Evolutionary conservation across 2,329 filamentous ascomycete species (phyloP).

Genomic region (Xylariaceae sp.): DNA sequence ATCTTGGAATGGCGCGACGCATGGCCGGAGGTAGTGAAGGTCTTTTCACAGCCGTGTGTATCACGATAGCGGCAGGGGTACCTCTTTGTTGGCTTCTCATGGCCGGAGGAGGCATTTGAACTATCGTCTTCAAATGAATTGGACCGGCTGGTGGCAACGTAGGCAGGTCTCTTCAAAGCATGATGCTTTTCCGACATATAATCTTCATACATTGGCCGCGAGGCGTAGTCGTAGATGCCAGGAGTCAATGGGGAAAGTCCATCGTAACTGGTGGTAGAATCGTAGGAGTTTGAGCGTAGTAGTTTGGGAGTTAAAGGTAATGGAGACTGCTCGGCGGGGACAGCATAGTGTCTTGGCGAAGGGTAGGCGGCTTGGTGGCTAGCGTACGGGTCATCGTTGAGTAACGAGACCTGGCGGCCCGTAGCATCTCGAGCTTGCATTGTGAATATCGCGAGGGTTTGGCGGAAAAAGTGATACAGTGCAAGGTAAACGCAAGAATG

Average conservation of each 20-base stretch:
- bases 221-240: conserved; percentile 39
- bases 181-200: conserved; percentile 26
- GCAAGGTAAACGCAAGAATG: no score
- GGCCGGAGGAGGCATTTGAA: conserved; percentile 35
- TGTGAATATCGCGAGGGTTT: no score
- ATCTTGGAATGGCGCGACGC: conserved; percentile 83
- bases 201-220: conserved; percentile 33
- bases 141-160: conserved; percentile 40
- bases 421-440: conserved; percentile 55
- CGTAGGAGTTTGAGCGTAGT: conserved; percentile 57
- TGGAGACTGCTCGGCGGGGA: conserved; percentile 36
- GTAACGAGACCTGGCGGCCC: conserved; percentile 54
- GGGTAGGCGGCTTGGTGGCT: conserved; percentile 31
- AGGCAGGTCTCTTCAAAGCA: conserved; percentile 37
- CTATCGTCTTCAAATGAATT: conserved; percentile 50
- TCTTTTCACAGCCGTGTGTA: conserved; percentile 68
- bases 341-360: conserved; percentile 32
- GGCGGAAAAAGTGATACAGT: no score
- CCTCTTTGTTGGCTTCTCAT: conserved; percentile 55
- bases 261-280: conserved; percentile 54
- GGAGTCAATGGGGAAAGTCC: conserved; percentile 54
- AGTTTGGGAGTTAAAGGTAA: conserved; percentile 53
- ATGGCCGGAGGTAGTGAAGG: conserved; percentile 79
- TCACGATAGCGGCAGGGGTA: conserved; percentile 73
- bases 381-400: conserved; percentile 49